A percentile compares a stretch with the other conserved stretches of the same genome.
Evolutionary conservation across 352 stramenopile species (phyloP).

Genomic region (Phytopythium vexans): DNA sequence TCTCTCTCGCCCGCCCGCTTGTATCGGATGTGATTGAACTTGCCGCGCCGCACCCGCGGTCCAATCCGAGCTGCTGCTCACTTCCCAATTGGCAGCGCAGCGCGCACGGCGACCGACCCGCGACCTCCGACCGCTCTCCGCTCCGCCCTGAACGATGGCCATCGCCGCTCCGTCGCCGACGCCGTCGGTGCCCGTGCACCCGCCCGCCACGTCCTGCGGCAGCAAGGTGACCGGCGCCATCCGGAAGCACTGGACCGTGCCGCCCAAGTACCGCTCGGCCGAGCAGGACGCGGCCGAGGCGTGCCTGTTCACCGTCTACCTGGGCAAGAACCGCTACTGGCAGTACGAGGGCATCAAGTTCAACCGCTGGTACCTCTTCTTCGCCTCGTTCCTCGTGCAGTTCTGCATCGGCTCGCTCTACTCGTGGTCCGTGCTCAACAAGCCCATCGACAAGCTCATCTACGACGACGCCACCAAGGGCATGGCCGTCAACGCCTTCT

Average conservation of each 20-base stretch:
- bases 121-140: neutral
- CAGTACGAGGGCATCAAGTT: conserved; percentile 34
- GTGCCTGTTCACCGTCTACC: conserved; percentile 54
- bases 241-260: conserved; percentile 52
- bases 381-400: conserved; percentile 58
- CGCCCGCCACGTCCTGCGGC: conserved; percentile 23
- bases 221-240: conserved; percentile 22
- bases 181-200: conserved; percentile 1
- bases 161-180: conserved; percentile 16
- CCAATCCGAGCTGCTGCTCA: conserved; percentile 7
- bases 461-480: conserved; percentile 38
- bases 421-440: conserved; percentile 73
- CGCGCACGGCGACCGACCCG: conserved; percentile 9
- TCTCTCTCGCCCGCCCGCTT: neutral
- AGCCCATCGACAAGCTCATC: conserved; percentile 50
- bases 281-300: conserved; percentile 65
- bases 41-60: neutral
- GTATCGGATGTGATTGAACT: neutral
- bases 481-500: conserved; percentile 64
- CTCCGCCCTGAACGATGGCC: conserved; percentile 13
- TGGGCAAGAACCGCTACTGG: conserved; percentile 56
- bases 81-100: conserved; percentile 21
- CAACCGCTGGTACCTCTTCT: conserved; percentile 65
- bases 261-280: conserved; percentile 32
- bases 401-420: conserved; percentile 74